A percentile compares a stretch with the other conserved stretches of the same genome.
phyloP scores from a whole-genome alignment of 1,284 basidiomycete species.

The Tilletia caries region DNA sequence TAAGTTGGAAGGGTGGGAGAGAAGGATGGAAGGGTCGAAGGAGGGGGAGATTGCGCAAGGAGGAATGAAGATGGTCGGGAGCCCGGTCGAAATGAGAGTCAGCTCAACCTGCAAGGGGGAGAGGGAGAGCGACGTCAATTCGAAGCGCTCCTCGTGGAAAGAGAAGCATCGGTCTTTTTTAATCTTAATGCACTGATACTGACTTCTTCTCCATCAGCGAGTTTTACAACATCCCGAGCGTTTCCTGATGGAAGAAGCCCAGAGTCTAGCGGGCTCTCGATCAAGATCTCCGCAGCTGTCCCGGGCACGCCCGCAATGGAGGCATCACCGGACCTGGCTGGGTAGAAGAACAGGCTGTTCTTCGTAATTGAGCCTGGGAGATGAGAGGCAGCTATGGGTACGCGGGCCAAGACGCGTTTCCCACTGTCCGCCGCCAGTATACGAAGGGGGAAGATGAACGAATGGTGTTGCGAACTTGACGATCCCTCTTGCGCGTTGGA shows the following conservation, averaged over 20 bases:
- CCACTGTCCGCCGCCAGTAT: slow-evolving; percentile 38
- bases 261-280: slow-evolving; percentile 38
- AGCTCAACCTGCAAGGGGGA: slow-evolving; percentile 19
- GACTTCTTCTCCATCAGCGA: slow-evolving; percentile 22
- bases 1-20: slow-evolving; percentile 29
- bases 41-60: slow-evolving; percentile 24
- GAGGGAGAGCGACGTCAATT: neutral
- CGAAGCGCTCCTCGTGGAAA: too few relatives aligned
- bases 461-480: neutral
- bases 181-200: neutral
- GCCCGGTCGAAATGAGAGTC: slow-evolving; percentile 43
- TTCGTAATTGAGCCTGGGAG: too few relatives aligned
- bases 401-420: slow-evolving; percentile 36
- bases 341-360: neutral
- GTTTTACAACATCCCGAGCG: slow-evolving; percentile 24
- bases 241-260: slow-evolving; percentile 34
- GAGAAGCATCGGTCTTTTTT: neutral
- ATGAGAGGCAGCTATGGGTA: slow-evolving; percentile 26
- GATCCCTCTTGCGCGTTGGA: slow-evolving; percentile 14
- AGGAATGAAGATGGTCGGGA: slow-evolving; percentile 45
- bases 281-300: slow-evolving; percentile 34
- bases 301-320: slow-evolving; percentile 51
- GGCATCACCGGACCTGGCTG: slow-evolving; percentile 27
- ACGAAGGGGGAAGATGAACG: slow-evolving; percentile 25
- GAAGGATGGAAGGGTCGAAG: slow-evolving; percentile 20